Evolutionary conservation across 768 basidiomycete genomes (phyloP), one percentile per base, ranked within the genome.

Genomic region (Pisolithus tinctorius): DNA sequence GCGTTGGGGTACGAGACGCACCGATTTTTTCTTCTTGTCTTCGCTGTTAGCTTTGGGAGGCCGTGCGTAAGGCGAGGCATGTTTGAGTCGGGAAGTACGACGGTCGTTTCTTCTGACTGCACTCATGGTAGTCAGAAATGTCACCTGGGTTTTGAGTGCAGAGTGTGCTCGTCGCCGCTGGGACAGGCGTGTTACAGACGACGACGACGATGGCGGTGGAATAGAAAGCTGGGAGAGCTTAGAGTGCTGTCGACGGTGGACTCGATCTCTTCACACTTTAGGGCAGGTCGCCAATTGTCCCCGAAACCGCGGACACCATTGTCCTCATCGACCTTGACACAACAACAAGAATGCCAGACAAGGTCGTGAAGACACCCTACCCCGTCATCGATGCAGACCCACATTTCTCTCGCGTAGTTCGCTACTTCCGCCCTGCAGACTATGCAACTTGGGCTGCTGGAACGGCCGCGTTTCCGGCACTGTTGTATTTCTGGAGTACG

Each of bases 301-400:
- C 16, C 51, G 54, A 17, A 11, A 11, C 26, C 23, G 41, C 45
- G 36, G 23, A 23, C 26, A 40, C 25, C n/a, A 14, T 42, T 44
- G 10, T 4, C 6, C 23, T 17, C 23, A 3, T 27, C 30, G 45
- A 36, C 31, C 46, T 13, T 8, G 7, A 25, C 5, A 25, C 43
- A 44, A 40, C 25, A 44, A 16, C 7, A 39, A 60, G 45, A 49
- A 71, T 72, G 71, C 68, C 68, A 37, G 64, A 75, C 68, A 78
- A 78, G 64, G 70, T 74, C 60, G 71, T 76, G 52, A 68, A 71
- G 62, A 82, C 86, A 38, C 83, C 84, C 25, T 95, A 82, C 72
- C 93, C 93, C 45, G 84, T 95, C 69, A 88, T 98, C 71, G 95
- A 97, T 70, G 75, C 83, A 0, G 95, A 98, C 75, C 95, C 95